Evolutionary conservation across 106 monocot genomes (phyloP), one percentile per base, ranked within the genome.

Genomic region (Gastrodia elata): DNA sequence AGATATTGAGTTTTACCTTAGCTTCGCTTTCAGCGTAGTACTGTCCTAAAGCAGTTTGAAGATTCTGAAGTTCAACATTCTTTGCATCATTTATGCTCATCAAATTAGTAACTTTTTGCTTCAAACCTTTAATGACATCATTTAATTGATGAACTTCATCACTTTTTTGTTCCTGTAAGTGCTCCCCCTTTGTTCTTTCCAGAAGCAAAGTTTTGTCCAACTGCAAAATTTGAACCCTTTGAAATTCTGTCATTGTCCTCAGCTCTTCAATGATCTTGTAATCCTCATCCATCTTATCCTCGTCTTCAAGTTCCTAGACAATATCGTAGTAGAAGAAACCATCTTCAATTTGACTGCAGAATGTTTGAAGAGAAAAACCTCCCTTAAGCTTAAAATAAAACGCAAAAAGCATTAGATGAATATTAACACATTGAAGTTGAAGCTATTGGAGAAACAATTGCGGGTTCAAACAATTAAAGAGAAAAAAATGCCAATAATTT

Each of bases 1-100:
- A 55, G 11, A 39, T 24, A 73, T 61, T 68, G 7, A 42, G 36
- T 49, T 55, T 75, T 39, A 93, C 97, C 93, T 93, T 90, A 30
- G 92, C 93, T 84, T 97, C 97, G 81, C 81, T 88, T 81, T 97
- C 97, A 61, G 97, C 97, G 78, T 97, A 97, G 70, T 93, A 97
- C 48, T 97, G 97, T 25, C 97, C 97, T 73, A 97, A 80, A 44
- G 90, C 97, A 78, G 88, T 93, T 68, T 97, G 93, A 74, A 97
- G 90, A 90, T 93, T 97, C 26, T 84, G 74, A 73, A 97, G 67
- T 74, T 97, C 97, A 37, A 75, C 26, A 81, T 97, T 90, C 84
- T 90, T 97, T 34, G 86, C 80, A 41, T 88, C 88, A 39, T 90
- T 73, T 9, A 82, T 71, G 37, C 72, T 88, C 81, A 75, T 83